A percentile compares a stretch with the other conserved stretches of the same genome.
These are phyloP conservation scores for Ophiocordyceps camponoti-saundersi DNA, from an alignment of 2,329 filamentous ascomycete species.

Conservation along the genomic window DNA sequence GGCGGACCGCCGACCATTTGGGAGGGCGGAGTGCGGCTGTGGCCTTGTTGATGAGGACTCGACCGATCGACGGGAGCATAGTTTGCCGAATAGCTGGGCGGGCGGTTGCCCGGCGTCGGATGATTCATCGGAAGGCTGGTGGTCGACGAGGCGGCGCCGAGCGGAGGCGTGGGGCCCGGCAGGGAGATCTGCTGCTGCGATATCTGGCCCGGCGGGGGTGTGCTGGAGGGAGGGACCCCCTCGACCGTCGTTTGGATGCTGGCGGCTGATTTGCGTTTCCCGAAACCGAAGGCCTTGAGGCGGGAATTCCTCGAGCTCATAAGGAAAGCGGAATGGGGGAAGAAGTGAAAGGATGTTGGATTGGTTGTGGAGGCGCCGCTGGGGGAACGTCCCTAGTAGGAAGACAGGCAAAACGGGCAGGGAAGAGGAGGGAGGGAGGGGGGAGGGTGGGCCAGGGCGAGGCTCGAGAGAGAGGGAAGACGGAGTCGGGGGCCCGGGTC, in stretches of 20 bases:
- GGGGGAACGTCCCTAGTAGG: neutral
- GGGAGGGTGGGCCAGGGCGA: neutral
- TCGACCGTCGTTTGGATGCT: slow-evolving; percentile 34
- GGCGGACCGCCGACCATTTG: slow-evolving; percentile 48
- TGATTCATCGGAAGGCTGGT: slow-evolving; percentile 44
- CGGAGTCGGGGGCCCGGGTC: neutral
- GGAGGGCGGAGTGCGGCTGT: slow-evolving; percentile 36
- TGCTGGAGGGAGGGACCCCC: slow-evolving; percentile 15
- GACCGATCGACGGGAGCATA: slow-evolving; percentile 34
- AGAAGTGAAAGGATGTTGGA: neutral
- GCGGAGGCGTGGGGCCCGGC: slow-evolving; percentile 15
- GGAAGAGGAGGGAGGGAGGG: neutral
- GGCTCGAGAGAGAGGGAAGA: neutral
- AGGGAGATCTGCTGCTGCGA: slow-evolving; percentile 26
- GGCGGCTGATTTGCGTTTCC: slow-evolving; percentile 58
- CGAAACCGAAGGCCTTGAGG: slow-evolving; percentile 66
- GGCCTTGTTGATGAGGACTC: slow-evolving; percentile 28
- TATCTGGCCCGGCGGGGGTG: slow-evolving; percentile 29
- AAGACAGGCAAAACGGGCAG: slow-evolving; percentile 1
- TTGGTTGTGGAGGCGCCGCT: neutral
- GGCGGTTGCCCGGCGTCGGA: slow-evolving; percentile 39
- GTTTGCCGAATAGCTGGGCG: slow-evolving; percentile 46
- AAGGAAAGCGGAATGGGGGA: slow-evolving; percentile 15
- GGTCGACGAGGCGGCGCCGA: slow-evolving; percentile 25
- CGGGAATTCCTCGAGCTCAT: slow-evolving; percentile 71